Evolutionary conservation across 768 basidiomycete species (phyloP).

Genomic region (Phaeolepiota aurea): DNA sequence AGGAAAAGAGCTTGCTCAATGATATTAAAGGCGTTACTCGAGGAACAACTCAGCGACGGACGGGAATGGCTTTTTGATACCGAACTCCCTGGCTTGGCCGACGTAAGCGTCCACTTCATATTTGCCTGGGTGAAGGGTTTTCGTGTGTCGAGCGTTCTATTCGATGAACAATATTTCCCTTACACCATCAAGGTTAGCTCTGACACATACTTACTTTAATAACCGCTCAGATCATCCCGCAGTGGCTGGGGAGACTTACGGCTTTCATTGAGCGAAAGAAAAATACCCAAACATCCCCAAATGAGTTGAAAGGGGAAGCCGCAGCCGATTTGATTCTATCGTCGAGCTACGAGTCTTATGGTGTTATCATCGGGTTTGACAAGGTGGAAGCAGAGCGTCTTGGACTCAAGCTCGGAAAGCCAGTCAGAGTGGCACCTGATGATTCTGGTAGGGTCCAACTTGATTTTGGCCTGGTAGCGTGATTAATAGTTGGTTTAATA

Average conservation of each 20-base stretch:
- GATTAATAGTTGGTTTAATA: slow-evolving; percentile 8
- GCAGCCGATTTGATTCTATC: slow-evolving; percentile 34
- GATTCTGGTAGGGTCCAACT: slow-evolving; percentile 33
- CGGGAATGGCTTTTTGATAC: slow-evolving; percentile 55
- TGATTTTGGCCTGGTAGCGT: background rate
- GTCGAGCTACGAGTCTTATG: slow-evolving; percentile 26
- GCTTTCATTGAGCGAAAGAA: slow-evolving; percentile 21
- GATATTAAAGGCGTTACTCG: slow-evolving; percentile 18
- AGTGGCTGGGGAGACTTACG: slow-evolving; percentile 42
- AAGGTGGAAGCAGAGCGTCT: slow-evolving; percentile 32
- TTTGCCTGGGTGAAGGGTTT: slow-evolving; percentile 34
- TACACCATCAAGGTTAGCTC: slow-evolving; percentile 29
- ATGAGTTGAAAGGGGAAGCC: slow-evolving; percentile 25
- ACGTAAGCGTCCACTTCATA: slow-evolving; percentile 43
- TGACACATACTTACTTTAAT: background rate
- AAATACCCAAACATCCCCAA: slow-evolving; percentile 14
- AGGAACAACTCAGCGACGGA: slow-evolving; percentile 39
- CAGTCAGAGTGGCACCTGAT: slow-evolving; percentile 34
- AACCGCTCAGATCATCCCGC: background rate
- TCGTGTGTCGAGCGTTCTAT: slow-evolving; percentile 23
- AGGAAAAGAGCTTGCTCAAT: background rate
- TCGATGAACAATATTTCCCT: slow-evolving; percentile 29
- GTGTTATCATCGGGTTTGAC: slow-evolving; percentile 35
- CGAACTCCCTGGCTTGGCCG: slow-evolving; percentile 39
- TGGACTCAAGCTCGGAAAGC: slow-evolving; percentile 25